Percentiles rank a stretch among this genome's conserved stretches.
Evolutionary conservation across 305 asterid species (phyloP).

Genomic region (Petunia hybrid): DNA sequence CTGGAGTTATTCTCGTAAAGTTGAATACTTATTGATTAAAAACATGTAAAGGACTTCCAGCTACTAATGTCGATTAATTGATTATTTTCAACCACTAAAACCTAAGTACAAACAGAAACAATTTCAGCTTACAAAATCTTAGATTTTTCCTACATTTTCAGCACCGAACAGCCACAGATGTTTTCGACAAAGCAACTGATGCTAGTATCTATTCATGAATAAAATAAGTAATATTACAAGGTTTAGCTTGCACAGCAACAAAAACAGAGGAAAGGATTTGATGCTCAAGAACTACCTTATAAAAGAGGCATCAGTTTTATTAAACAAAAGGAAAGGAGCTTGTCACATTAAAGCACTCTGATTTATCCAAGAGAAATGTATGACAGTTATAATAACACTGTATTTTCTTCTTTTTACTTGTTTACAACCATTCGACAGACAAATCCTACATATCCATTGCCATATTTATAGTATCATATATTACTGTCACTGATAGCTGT

Average conservation of each 20-base stretch:
- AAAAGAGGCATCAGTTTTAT: neutral
- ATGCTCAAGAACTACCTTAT: neutral
- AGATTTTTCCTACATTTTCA: constrained; percentile 3
- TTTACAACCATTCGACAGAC: neutral
- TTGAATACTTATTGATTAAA: constrained; percentile 11
- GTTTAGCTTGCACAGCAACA: neutral
- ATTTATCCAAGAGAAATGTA: constrained; percentile 17
- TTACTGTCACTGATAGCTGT: neutral
- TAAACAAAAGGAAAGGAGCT: neutral
- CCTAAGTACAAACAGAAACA: neutral
- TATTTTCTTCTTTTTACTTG: neutral
- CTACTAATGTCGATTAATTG: neutral
- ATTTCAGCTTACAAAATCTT: neutral
- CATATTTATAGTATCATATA: neutral
- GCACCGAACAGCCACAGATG: constrained; percentile 6
- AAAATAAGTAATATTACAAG: neutral
- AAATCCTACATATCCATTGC: neutral
- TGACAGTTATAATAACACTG: neutral
- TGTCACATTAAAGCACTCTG: neutral
- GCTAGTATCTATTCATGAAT: neutral
- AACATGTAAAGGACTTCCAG: constrained; percentile 1
- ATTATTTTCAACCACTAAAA: neutral
- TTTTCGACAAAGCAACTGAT: constrained; percentile 13
- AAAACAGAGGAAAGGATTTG: neutral
- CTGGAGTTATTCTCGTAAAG: constrained; percentile 4